Base-by-base conservation (phyloP, 495 filamentous ascomycete species). In the Hyaloscypha hepaticicola region DNA sequence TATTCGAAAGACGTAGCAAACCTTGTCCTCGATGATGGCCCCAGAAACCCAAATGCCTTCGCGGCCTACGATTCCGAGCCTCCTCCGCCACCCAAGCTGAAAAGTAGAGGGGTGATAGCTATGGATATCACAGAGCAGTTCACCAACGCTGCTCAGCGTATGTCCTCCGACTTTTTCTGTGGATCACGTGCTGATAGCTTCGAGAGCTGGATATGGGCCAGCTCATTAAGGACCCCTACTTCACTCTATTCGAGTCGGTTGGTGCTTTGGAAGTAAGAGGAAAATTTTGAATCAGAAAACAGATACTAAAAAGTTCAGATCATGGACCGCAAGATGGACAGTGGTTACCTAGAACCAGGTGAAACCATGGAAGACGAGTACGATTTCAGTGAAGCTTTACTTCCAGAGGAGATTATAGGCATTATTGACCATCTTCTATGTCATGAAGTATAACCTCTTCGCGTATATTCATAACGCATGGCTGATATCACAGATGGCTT, bases 321-420 rank as follows among this genome's bases (percentile, higher is more conserved):
- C 64, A 96, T 97, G 93, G 95, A 99, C 72, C 87, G 89, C 0
- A 99, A 97, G 75, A 98, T 99, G 95, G 95, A 99, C 72, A 97
- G 91, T 72, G 95, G 95, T 31, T 90, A 87, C 69, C 75, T 95
- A 19, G 82, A 82, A 14, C 83, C 87, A 11, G 91, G 86, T 49
- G 91, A 96, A 68, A 87, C 86, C 33, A 80, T 96, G 6, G 90
- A 96, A 65, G 88, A 94, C 58, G 85, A 90, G 66, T 98, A 96
- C 78, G 90, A 98, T 75, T 83, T 91, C 60, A 81, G 85, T 60
- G 77, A 82, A 62, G 78, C 83, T 55, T 77, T 97, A 31, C 76
- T 85, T 52, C 89, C 93, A 6, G 85, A 89, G 71, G 89, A 98
- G 73, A 84, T 96, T 3, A 76, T 97, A 60, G 93, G 95, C 26